phyloP scores from a whole-genome alignment of 2,329 filamentous ascomycete genomes.

The Ascochyta lentis region DNA sequence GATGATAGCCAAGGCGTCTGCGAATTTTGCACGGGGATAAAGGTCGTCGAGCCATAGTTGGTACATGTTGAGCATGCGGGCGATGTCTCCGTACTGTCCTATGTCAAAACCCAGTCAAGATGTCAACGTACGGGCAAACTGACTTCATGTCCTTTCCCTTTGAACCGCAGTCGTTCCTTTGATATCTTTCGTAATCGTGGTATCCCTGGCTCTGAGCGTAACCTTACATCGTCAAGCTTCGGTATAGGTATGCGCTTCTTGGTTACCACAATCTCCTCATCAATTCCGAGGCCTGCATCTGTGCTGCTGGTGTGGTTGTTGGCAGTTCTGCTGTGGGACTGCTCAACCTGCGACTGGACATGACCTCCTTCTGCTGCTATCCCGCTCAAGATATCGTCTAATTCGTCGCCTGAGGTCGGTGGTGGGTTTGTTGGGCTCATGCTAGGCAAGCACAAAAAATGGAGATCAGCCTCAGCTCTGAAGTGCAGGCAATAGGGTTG shows the following conservation, averaged over 20 bases:
- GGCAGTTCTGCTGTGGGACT: constrained; percentile 22
- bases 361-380: constrained; percentile 63
- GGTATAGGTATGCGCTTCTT: constrained; percentile 79
- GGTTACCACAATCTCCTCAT: constrained; percentile 82
- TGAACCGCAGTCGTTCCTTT: constrained; percentile 74
- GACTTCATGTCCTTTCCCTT: constrained; percentile 94
- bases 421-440: constrained; percentile 32
- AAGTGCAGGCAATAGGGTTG: no score
- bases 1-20: constrained; percentile 86
- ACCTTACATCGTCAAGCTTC: constrained; percentile 83
- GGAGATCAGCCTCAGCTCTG: background rate
- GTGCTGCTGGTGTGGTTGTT: constrained; percentile 36
- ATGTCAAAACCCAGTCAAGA: constrained; percentile 18
- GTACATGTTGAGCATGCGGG: constrained; percentile 84
- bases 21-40: constrained; percentile 92
- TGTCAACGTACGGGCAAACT: background rate
- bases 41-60: constrained; percentile 97
- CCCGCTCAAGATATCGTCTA: constrained; percentile 78
- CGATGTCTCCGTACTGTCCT: constrained; percentile 79
- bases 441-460: background rate
- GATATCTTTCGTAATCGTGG: constrained; percentile 78
- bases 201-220: constrained; percentile 85
- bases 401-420: constrained; percentile 52
- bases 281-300: constrained; percentile 72
- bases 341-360: constrained; percentile 18